Percentiles rank a stretch among this genome's conserved stretches.
Evolutionary conservation across 805 yeast species (phyloP).

Genomic region (Candida suzukii): DNA sequence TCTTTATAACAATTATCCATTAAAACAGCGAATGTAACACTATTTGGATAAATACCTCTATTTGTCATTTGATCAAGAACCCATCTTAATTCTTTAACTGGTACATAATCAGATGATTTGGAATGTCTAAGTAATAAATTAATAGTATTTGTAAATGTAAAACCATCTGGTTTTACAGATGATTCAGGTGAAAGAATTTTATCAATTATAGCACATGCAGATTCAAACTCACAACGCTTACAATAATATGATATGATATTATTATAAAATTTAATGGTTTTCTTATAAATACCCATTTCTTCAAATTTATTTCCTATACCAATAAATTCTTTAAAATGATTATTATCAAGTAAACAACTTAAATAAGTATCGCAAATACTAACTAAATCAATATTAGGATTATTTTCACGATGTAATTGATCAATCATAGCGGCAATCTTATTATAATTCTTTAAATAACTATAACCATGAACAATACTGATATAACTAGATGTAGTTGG

Average conservation of each 20-base stretch:
- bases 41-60: constrained; percentile 31
- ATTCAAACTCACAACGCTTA: constrained; percentile 30
- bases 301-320: constrained; percentile 20
- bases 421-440: constrained; percentile 31
- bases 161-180: constrained; percentile 46
- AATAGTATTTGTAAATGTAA: constrained; percentile 55
- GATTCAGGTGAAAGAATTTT: constrained; percentile 29
- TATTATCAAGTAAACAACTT: constrained; percentile 34
- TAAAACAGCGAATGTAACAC: constrained; percentile 42
- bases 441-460: constrained; percentile 31
- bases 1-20: constrained; percentile 46
- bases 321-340: constrained; percentile 34
- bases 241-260: constrained; percentile 17
- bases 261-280: constrained; percentile 47
- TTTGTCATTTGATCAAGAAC: constrained; percentile 31
- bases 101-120: constrained; percentile 33
- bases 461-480: constrained; percentile 39
- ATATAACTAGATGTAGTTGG: constrained; percentile 45
- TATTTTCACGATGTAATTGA: background rate
- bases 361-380: constrained; percentile 10
- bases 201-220: constrained; percentile 43
- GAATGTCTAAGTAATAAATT: constrained; percentile 47
- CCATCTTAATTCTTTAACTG: constrained; percentile 21
- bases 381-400: background rate
- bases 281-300: constrained; percentile 23